Evolutionary conservation across 2,329 filamentous ascomycete species (phyloP), one percentile per base, ranked within the genome.

Genomic region (Scorias spongiosa): DNA sequence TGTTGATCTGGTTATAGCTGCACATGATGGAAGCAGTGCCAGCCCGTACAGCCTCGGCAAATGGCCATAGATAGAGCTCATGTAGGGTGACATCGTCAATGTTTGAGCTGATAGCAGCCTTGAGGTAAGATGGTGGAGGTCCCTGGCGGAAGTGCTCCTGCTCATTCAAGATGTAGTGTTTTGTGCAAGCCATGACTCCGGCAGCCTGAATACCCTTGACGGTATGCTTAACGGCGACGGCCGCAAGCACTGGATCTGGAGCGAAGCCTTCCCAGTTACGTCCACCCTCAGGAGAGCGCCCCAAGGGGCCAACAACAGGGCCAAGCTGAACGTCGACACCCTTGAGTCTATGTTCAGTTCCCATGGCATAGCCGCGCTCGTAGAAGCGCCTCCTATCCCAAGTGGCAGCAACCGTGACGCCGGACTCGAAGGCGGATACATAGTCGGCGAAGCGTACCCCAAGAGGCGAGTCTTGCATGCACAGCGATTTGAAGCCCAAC

Each of bases 381-480:
- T 76, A 77, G 58, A 87, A 80, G 28, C 93, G 71, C 10, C 67
- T 62, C 45, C 81, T 76, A 61, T 88, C 82, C 72, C 81, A 94
- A 0, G 86, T 84, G n/a, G 85, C 83, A 11, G 82, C 88, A 28
- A 84, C 75, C 5, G 84, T 87, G 52, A 87, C 71, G 40, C 83
- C 86, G 0, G 81, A 79, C 0, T 83, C 75, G 60, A 93, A 94
- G 1, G 81, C 87, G 30, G 84, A 89, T 56, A 78, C 78, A 62
- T 82, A 89, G 62, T 93, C 86, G 51, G 75, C 74, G 46, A 80
- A 74, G 42, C 87, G 81, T 45, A 94, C 68, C 48, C 87, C 88
- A 1, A 91, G 68, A 5, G 87, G 87, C 2, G 82, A 80, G 58
- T 94, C 88, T 56, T 94, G 86, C 69, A 91, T 67, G 61, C 88